Base-by-base conservation (phyloP, 352 stramenopile genomes). In the Phytophthora fragariae region DNA sequence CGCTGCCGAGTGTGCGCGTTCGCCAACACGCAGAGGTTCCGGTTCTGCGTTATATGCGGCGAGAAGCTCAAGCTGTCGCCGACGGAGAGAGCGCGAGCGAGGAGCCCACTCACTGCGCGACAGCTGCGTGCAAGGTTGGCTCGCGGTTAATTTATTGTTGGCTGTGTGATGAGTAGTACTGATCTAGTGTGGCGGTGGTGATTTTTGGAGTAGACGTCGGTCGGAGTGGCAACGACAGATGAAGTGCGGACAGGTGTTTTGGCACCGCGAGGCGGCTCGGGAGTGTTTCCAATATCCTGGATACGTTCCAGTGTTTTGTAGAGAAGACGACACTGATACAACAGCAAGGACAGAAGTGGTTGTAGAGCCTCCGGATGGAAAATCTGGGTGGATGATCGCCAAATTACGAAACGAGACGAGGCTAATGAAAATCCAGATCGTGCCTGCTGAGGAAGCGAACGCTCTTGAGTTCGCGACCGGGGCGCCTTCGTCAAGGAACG, bases 31-130 rank as follows among this genome's bases (percentile, higher is more conserved):
- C 81, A 83, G 61, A 66, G 75, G n/a, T 64, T 81, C 27, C 67
- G 67, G 11, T 79, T 81, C 65, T 89, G 82, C 44, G 75, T 81
- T 4, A 53, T 89, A 1, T 89, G 82, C 35, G 79, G 82, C 4
- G 70, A 80, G 53, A 74, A 80, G 56, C 52, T 77, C 15, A 74
- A 70, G 50, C 62, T 71, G 49, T 79, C 75, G 11, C 65, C 75
- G 24, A 72, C 75, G 11, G 70, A 78, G 58, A 67, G n/a, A 53
- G 27, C 47, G 12, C 62, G 75, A 6, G 35, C 24, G 6, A 68
- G 61, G 15, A 44, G 50, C 1, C 47, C 54, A 14, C 62, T 76
- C 17, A 78, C 70, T 3, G 27, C 55, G 14, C 57, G 70, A 52
- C 71, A 79, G 53, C 19, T 65, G 14, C 62, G 63, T 56, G 74